Evolutionary conservation across 192 early-diverging fungal species (phyloP), one percentile per base, ranked within the genome.

Genomic region (Gryganskiella cystojenkinii): DNA sequence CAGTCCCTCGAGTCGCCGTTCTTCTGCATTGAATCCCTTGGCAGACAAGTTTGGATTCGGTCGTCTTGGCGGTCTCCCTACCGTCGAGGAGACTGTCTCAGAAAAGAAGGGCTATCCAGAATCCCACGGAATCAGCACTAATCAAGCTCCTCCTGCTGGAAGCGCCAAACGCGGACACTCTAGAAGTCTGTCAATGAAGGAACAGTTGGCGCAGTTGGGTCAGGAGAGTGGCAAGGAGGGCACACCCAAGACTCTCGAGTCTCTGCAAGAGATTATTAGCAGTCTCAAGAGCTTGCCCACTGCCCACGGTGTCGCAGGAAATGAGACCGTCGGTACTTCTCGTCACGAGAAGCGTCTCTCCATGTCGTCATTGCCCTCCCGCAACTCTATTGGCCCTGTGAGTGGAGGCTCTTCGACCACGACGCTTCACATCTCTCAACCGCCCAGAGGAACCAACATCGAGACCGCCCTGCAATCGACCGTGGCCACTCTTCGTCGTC

Each of bases 251-350:
- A 76, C 83, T 1, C 51, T 88, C 11, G 69, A 85, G 50, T 85
- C 83, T 20, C 51, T 89, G 35, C 87, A 87, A 46, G 67, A 85
- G 42, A 87, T 87, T 40, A 89, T 89, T 40, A 84, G 78, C 49
- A 84, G 71, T 27, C 65, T 89, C 25, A 87, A 85, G 40, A 81
- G 52, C 45, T 52, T 89, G 6, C 85, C 87, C 66, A 83, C 35
- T 9, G 25, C 56, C 43, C 50, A 51, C 25, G 33, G 46, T 20
- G 61, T 37, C 35, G 53, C 61, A 0, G 54, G 57, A 61, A 66
- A 76, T 15, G 56, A 75, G 34, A 53, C 68, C 19, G 33, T 15
- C 59, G 81, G 56, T 47, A 76, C 71, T 25, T 33, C 71, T 56
- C 73, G 65, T 20, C 73, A 68, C 28, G 73, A 76, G 53, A 76